Base-by-base conservation (phyloP, 768 basidiomycete genomes). In the Suillus discolor region DNA sequence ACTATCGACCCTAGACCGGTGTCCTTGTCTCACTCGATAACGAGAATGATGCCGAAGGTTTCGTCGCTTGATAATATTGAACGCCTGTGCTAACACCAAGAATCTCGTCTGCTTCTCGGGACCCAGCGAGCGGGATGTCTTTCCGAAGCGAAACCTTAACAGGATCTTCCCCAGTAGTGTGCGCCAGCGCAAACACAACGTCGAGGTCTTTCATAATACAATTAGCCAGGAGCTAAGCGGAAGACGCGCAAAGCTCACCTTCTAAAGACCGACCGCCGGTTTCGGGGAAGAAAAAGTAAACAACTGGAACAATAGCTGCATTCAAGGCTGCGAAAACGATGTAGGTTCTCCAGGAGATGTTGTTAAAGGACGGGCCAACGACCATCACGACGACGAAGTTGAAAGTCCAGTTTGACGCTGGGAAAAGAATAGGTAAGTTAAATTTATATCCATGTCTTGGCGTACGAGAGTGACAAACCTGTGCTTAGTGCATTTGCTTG, bases 31-130 rank as follows among this genome's bases (percentile, higher is more conserved):
- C 57, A 25, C 39, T 25, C 23, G 39, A 25, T 18, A 25, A 23
- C 18, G 25, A 41, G 9, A 38, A 39, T 16, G 57, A 38, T 16
- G 38, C 25, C 57, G 4, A 25, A 28, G 39, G 38, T 8, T 57
- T 57, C 2, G 15, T 23, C 36, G 57, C 4, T 6, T 39, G 25
- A 18, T 28, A 16, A 41, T 59, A 41, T 23, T 59, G 39, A 59
- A 57, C 38, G n/a, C 63, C 59, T 9, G 63, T 31, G 12, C 51
- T 61, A 38, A 77, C 67, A 13, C 77, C 77, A 20, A 79, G 68
- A 34, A 79, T 79, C 67, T 70, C 72, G 59, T 79, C 77, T 5
- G 78, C 78, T 62, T 79, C 78, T 9, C 71, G 74, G 0, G 78
- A 73, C 12, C 78, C 78, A 16, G 78, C 78, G 1, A 66, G 65